These are phyloP conservation scores for Harringtonia aguacate DNA, from an alignment of 2,329 filamentous ascomycete species.

Conservation along the genomic window DNA sequence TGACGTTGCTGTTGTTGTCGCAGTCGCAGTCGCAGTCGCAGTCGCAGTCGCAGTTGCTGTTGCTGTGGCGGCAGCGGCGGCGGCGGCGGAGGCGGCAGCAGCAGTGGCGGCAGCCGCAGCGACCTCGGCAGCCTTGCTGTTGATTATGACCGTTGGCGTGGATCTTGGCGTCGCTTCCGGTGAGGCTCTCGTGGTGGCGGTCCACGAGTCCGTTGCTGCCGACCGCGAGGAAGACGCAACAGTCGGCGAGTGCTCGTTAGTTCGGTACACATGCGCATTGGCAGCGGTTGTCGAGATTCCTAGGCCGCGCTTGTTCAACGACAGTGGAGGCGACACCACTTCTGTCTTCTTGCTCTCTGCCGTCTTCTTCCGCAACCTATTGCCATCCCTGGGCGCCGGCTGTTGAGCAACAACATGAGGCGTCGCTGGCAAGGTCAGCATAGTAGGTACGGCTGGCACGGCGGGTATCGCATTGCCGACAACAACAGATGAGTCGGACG, in stretches of 20 bases:
- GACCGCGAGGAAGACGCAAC: constrained; percentile 19
- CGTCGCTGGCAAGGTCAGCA: neutral
- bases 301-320: constrained; percentile 10
- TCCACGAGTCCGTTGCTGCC: constrained; percentile 4
- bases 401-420: constrained; percentile 10
- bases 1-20: neutral
- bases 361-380: constrained; percentile 26
- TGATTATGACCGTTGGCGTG: constrained; percentile 3
- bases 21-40: no score
- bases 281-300: constrained; percentile 9
- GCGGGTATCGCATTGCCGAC: neutral
- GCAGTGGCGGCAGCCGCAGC: neutral
- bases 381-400: constrained; percentile 1
- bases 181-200: neutral
- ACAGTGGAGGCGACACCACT: neutral
- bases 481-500: neutral
- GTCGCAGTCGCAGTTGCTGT: neutral
- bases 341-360: constrained; percentile 15
- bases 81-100: no score
- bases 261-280: constrained; percentile 9
- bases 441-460: neutral
- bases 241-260: constrained; percentile 5
- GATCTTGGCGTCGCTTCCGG: neutral
- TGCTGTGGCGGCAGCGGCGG: no score
- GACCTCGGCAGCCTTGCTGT: neutral